Conservation (phyloP, 164 flowering plant genomes). For the Echeveria elegans region DNA sequence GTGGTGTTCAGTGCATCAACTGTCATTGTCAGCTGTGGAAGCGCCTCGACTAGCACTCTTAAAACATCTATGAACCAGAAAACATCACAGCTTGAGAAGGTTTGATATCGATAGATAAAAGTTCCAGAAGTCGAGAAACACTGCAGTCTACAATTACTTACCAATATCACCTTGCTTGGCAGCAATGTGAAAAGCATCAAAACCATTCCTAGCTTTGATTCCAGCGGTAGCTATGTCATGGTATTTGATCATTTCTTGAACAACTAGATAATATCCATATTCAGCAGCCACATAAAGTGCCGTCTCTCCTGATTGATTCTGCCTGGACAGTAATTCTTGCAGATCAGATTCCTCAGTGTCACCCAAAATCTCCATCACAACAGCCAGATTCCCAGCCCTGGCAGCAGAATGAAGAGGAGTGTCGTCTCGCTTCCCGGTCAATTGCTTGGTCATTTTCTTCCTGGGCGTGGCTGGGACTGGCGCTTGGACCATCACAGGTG, state of each 20-base stretch:
- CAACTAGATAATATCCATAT: not conserved
- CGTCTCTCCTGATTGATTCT: constrained; percentile 81
- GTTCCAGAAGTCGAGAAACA: not conserved
- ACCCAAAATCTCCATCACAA: constrained; percentile 35
- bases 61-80: constrained; percentile 15
- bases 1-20: constrained; percentile 31
- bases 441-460: constrained; percentile 74
- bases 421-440: constrained; percentile 75
- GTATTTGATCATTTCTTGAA: not conserved
- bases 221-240: not conserved
- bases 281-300: constrained; percentile 8
- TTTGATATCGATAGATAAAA: not conserved
- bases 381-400: constrained; percentile 48
- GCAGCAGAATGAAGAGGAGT: constrained; percentile 60
- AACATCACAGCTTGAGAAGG: not conserved
- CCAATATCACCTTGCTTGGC: not conserved
- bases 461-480: constrained; percentile 12
- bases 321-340: constrained; percentile 43
- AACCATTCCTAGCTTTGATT: not conserved
- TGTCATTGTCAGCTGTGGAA: constrained; percentile 27
- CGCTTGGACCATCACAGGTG: constrained; percentile 10
- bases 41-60: constrained; percentile 26
- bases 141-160: not conserved
- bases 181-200: not conserved
- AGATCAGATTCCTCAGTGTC: constrained; percentile 33